phyloP scores from a whole-genome alignment of 192 early-diverging fungal species.

The Rhizophlyctis rosea region DNA sequence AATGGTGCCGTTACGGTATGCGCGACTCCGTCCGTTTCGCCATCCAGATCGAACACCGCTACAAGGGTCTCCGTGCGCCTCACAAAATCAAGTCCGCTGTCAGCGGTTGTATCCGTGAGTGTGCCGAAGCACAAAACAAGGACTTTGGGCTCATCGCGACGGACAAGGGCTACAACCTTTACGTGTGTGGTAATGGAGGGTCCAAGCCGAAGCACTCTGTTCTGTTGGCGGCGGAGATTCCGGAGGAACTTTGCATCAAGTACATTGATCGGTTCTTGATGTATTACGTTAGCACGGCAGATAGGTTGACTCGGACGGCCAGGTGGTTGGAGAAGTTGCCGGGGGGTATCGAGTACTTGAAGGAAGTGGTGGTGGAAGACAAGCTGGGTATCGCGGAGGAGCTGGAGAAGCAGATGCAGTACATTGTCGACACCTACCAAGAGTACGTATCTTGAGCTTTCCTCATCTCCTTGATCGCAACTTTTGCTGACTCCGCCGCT shows the following conservation, averaged over 20 bases:
- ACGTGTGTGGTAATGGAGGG: constrained; percentile 69
- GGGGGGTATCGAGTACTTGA: constrained; percentile 64
- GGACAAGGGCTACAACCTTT: constrained; percentile 68
- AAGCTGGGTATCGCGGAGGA: constrained; percentile 61
- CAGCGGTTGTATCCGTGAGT: constrained; percentile 66
- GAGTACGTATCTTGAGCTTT: constrained; percentile 24
- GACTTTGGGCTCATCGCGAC: constrained; percentile 64
- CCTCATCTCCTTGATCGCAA: neutral
- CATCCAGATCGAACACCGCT: constrained; percentile 59
- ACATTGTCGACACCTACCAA: constrained; percentile 53
- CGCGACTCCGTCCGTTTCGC: constrained; percentile 69
- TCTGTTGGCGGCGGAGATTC: constrained; percentile 49
- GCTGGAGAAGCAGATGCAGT: constrained; percentile 65
- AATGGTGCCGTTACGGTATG: constrained; percentile 68
- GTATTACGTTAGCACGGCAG: constrained; percentile 69
- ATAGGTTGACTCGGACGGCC: constrained; percentile 59
- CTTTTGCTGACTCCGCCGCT: no score
- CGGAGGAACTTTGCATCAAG: constrained; percentile 49
- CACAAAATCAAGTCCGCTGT: constrained; percentile 69
- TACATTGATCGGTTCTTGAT: constrained; percentile 67
- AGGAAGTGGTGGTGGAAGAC: constrained; percentile 61
- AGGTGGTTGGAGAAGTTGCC: constrained; percentile 65
- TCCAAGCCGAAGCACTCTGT: constrained; percentile 65
- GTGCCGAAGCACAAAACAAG: constrained; percentile 41
- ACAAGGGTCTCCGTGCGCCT: constrained; percentile 66